Evolutionary conservation across 495 filamentous ascomycete genomes (phyloP), one percentile per base, ranked within the genome.

Genomic region (Annulohypoxylon nitens): DNA sequence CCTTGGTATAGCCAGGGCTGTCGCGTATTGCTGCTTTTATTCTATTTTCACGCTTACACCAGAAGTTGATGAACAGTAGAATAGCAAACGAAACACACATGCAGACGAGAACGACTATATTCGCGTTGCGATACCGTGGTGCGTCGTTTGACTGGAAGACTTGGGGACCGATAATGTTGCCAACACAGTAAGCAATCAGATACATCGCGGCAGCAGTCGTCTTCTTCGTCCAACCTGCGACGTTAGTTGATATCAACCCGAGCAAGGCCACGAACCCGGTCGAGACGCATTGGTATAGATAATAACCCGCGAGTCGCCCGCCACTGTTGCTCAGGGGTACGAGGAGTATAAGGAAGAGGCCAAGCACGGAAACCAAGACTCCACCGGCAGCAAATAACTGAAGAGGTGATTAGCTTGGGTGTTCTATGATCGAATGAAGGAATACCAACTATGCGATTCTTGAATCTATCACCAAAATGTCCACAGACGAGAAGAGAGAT

Each of bases 171-270:
- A 86, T 85, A 36, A 85, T 78, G 58, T 90, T 90, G 2, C 88
- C 88, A 0, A 83, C 84, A 69, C 89, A 91, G 67, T 91, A 92
- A 1, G 83, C 86, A 47, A 92, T 89, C n/a, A 93, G 78, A 66
- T 91, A 92, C 59, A 93, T 77, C 0, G 90, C 90, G 0, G 90
- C 90, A 6, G 92, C 88, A 0, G 90, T 93, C 0, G 90, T 93
- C 79, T 92, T 93, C 81, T 93, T 92, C 9, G 91, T 93, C 76
- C 91, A 93, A 16, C 91, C 90, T 0, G 90, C 89, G 6, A 92
- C 87, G 69, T 93, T 93, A 20, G 86, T 88, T 0, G 85, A 86
- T 50, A 91, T 88, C 61, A 92, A 82, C 1, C 88, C 86, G 61
- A 91, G 81, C 0, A 81, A 79, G 48, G 87, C 83, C 0, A 90